A percentile compares a stretch with the other conserved stretches of the same genome.
Conservation (phyloP, 257 asterid species). For the Marsdenia floribunda region DNA sequence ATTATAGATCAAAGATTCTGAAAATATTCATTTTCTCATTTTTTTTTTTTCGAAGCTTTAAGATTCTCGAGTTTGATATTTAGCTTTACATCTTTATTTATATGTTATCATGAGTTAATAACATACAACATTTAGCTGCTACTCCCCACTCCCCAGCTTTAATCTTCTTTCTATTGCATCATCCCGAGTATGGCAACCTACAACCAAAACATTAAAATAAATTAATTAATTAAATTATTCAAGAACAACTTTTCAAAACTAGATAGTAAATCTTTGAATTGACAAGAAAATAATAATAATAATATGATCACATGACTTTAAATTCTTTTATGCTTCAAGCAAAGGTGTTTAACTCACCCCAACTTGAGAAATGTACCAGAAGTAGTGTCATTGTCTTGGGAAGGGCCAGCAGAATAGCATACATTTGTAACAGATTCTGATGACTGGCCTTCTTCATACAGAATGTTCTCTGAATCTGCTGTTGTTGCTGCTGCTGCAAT, state of each 20-base stretch:
- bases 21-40: background rate
- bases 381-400: conserved; percentile 49
- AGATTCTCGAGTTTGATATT: background rate
- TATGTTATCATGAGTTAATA: background rate
- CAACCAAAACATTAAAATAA: background rate
- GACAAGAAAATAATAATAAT: no score
- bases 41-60: background rate
- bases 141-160: background rate
- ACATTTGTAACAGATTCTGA: conserved; percentile 61
- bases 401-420: conserved; percentile 46
- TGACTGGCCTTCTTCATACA: conserved; percentile 65
- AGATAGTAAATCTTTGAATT: no score
- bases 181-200: conserved; percentile 33
- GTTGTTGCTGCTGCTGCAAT: conserved; percentile 6
- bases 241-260: no score
- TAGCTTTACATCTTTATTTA: conserved; percentile 4
- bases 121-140: background rate
- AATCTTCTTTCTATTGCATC: background rate
- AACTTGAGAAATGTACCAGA: conserved; percentile 72
- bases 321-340: no score
- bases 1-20: background rate
- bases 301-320: no score
- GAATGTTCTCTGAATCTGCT: conserved; percentile 36
- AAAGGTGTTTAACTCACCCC: conserved; percentile 45
- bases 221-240: no score